phyloP scores from a whole-genome alignment of 306 rosid species.

The barrel medic (Medicago truncatula) region DNA sequence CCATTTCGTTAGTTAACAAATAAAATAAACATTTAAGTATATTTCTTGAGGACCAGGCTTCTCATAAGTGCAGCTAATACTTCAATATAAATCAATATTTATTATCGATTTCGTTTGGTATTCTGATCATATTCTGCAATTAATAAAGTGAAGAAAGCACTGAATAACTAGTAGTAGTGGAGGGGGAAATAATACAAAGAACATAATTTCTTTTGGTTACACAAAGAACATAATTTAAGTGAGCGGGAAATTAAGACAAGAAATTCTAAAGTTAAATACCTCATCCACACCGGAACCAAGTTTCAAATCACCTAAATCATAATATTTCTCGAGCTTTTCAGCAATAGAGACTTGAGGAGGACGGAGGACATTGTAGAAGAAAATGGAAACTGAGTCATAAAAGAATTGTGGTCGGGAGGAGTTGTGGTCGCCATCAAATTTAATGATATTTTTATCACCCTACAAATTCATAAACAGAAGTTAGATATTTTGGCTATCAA shows the following conservation, averaged over 20 bases:
- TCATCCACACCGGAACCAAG: conserved; percentile 81
- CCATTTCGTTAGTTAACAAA: conserved; percentile 22
- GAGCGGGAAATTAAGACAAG: conserved; percentile 32
- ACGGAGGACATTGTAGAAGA: conserved; percentile 88
- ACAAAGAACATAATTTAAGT: conserved; percentile 18
- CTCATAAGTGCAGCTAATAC: conserved; percentile 11
- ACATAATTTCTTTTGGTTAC: background rate
- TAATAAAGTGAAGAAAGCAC: conserved; percentile 20
- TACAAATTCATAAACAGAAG: conserved; percentile 44
- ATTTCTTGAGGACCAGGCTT: conserved; percentile 28
- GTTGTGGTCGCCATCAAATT: conserved; percentile 96
- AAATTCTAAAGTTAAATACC: conserved; percentile 56
- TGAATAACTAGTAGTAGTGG: background rate
- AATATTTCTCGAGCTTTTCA: conserved; percentile 87
- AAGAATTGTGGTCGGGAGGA: conserved; percentile 95
- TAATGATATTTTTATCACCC: conserved; percentile 93
- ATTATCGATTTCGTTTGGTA: background rate
- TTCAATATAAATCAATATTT: background rate
- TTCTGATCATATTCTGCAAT: conserved; percentile 17
- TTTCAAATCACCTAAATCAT: conserved; percentile 88
- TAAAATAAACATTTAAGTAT: conserved; percentile 4
- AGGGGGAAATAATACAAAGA: background rate
- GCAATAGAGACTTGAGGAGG: conserved; percentile 79
- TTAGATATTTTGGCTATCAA: conserved; percentile 34
- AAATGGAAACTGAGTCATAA: conserved; percentile 95